Evolutionary conservation across 2,329 filamentous ascomycete genomes (phyloP).

Genomic region (Paramyrothecium roridum): DNA sequence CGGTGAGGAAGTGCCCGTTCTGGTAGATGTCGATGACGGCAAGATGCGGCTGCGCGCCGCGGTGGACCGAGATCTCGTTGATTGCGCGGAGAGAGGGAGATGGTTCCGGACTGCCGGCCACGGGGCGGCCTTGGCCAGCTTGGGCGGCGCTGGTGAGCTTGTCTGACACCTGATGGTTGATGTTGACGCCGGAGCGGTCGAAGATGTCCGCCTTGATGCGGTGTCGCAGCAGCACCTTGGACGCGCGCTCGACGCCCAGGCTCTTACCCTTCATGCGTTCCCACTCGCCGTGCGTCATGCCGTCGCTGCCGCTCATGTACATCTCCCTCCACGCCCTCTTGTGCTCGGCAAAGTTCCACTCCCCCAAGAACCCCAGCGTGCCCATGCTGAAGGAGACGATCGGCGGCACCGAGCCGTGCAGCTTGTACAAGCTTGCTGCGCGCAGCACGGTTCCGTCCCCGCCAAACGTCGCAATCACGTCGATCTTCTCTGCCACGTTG

Average conservation of each 20-base stretch:
- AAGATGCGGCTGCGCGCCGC: constrained; percentile 84
- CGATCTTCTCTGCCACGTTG: constrained; percentile 73
- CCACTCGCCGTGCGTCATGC: constrained; percentile 50
- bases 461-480: constrained; percentile 85
- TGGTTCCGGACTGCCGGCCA: constrained; percentile 29
- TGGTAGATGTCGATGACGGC: constrained; percentile 90
- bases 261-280: constrained; percentile 74
- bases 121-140: constrained; percentile 25
- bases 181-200: constrained; percentile 60
- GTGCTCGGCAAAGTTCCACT: constrained; percentile 94
- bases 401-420: constrained; percentile 77
- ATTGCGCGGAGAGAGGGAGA: constrained; percentile 64
- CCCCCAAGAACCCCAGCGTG: constrained; percentile 87
- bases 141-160: constrained; percentile 43
- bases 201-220: constrained; percentile 84
- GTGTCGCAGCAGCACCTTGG: constrained; percentile 82
- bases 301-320: constrained; percentile 70
- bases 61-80: constrained; percentile 93
- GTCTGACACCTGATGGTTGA: constrained; percentile 48
- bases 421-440: constrained; percentile 61
- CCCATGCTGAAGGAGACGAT: constrained; percentile 97
- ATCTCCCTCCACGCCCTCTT: constrained; percentile 90
- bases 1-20: constrained; percentile 84
- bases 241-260: constrained; percentile 70
- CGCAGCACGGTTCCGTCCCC: constrained; percentile 59